These are phyloP conservation scores for Epichloe sp. DNA, from an alignment of 2,329 filamentous ascomycete species.

Conservation along the genomic window DNA sequence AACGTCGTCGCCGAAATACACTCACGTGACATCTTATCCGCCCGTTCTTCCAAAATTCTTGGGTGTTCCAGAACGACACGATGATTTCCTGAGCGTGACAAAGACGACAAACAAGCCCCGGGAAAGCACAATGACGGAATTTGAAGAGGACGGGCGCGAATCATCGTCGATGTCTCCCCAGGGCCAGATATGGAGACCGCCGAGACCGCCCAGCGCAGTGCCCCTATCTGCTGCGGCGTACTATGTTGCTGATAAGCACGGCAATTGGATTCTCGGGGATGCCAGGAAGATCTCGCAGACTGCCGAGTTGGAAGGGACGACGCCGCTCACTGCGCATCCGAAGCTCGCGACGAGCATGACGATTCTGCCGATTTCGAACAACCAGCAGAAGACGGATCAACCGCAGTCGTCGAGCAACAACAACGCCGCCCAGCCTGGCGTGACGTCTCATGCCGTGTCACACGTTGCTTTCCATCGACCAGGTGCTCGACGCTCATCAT, in stretches of 20 bases:
- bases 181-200: conserved; percentile 38
- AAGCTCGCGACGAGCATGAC: conserved; percentile 6
- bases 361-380: conserved; percentile 9
- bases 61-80: conserved; percentile 12
- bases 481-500: neutral
- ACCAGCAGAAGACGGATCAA: neutral
- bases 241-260: conserved; percentile 38
- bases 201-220: conserved; percentile 34
- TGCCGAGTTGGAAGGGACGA: conserved; percentile 14
- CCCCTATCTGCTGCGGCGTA: conserved; percentile 32
- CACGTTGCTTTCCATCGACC: too few relatives aligned
- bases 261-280: conserved; percentile 40
- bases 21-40: conserved; percentile 9
- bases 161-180: conserved; percentile 19
- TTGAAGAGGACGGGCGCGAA: conserved; percentile 34
- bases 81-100: neutral
- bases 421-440: neutral
- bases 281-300: conserved; percentile 16
- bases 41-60: conserved; percentile 16
- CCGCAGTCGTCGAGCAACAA: neutral
- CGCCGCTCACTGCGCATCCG: conserved; percentile 5
- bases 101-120: conserved; percentile 11
- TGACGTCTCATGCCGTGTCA: too few relatives aligned
- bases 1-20: conserved; percentile 7
- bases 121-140: conserved; percentile 36